Conservation (phyloP, 2,329 filamentous ascomycete species). For the Leptographium lundbergii region DNA sequence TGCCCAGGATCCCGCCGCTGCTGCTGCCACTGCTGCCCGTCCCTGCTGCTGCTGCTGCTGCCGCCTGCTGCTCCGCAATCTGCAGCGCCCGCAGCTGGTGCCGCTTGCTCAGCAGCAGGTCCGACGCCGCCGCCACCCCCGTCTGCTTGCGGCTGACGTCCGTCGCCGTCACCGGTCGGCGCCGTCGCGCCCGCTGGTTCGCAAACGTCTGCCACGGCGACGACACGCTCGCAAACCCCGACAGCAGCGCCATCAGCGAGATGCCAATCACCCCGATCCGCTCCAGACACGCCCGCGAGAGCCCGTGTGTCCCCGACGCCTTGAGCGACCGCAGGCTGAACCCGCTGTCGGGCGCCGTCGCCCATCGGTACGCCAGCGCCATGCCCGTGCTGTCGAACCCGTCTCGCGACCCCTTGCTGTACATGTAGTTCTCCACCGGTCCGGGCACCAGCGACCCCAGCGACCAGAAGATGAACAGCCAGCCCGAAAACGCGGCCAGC, state of each 20-base stretch:
- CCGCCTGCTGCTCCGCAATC: slow-evolving; percentile 14
- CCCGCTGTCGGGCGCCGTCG: not conserved
- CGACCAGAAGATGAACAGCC: slow-evolving; percentile 68
- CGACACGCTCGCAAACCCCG: slow-evolving; percentile 79
- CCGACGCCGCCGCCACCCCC: slow-evolving; percentile 64
- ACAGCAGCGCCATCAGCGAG: slow-evolving; percentile 74
- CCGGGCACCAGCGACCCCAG: slow-evolving; percentile 46
- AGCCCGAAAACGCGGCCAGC: slow-evolving; percentile 46
- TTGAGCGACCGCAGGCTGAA: slow-evolving; percentile 3
- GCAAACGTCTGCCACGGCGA: slow-evolving; percentile 74
- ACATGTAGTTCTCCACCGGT: slow-evolving; percentile 13
- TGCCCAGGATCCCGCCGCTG: slow-evolving; percentile 44
- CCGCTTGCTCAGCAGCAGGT: slow-evolving; percentile 66
- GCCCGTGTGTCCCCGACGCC: slow-evolving; percentile 9
- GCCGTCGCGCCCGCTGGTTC: slow-evolving; percentile 36
- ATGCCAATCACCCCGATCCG: slow-evolving; percentile 77
- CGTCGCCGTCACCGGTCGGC: slow-evolving; percentile 53
- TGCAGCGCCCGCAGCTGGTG: slow-evolving; percentile 59
- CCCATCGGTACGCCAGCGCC: slow-evolving; percentile 14
- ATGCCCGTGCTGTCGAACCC: slow-evolving; percentile 21
- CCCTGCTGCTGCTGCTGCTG: slow-evolving; percentile 4
- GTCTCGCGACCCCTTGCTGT: slow-evolving; percentile 13
- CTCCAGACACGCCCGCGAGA: slow-evolving; percentile 46
- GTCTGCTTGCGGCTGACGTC: slow-evolving; percentile 68
- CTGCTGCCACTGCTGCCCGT: slow-evolving; percentile 3